Evolutionary conservation across 148 eudicot species (phyloP), one percentile per base, ranked within the genome.

Genomic region (Fallopia convolvulus): DNA sequence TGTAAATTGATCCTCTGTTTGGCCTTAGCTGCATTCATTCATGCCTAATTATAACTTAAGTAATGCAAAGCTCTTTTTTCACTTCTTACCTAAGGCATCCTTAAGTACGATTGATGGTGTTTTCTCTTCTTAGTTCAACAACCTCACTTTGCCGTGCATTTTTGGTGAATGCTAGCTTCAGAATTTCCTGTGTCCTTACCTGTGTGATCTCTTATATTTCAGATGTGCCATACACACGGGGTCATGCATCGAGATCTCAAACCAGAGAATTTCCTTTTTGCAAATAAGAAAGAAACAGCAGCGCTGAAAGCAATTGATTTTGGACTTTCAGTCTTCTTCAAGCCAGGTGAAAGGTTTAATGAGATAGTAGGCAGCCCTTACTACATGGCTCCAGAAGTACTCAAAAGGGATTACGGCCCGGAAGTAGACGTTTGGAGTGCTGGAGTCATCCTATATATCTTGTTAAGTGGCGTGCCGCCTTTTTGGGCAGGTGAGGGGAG

Each of bases 171-270:
- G 60, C 8, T 55, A 17, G 23, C 70, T 26, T 61, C 36, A 23
- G 36, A 14, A 44, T 36, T 13, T 65, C 18, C 40, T 65, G 71
- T 65, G 13, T 66, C 44, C 44, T 70, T 12, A 66, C 30, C 26
- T 77, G 17, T 33, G 23, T 75, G 26, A 26, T 74, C 26, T 41
- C 23, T 0, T 21, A n/a, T 8, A 26, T 47, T 74, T 58, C 81
- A 88, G 91, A 78, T 84, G 73, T 88, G 91, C 76, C 91, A 88
- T 79, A 82, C 86, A 76, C 86, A 88, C 58, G 91, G 91, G 40
- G 91, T 88, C 56, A 88, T 88, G 87, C 91, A 88, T 40, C 84
- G 91, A 52, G 91, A 88, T 80, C 91, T 88, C 63, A 88, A 88
- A 71, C 91, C 91, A 6, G 91, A 88, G 75, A 88, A 88, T 80